These are phyloP conservation scores for Diaporthe vaccinii DNA, from an alignment of 2,329 filamentous ascomycete species.

Conservation along the genomic window DNA sequence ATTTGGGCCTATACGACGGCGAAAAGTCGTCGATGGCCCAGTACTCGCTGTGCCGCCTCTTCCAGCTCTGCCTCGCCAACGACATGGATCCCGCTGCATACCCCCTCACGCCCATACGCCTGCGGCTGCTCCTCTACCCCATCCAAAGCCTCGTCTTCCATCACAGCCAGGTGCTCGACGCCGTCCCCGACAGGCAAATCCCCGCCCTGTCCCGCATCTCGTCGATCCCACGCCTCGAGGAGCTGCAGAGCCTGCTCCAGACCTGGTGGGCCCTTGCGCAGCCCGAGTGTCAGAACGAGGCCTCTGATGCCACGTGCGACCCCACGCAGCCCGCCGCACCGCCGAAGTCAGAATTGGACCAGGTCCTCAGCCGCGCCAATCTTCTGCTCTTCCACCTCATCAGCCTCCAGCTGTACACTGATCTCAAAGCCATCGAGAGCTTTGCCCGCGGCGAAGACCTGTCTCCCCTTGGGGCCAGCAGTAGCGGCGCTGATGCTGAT, in stretches of 20 bases:
- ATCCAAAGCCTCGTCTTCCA: conserved; percentile 2
- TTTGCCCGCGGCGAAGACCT: conserved; percentile 4
- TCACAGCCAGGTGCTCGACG: neutral
- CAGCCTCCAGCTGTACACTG: neutral
- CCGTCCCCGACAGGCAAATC: neutral
- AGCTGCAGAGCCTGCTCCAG: conserved; percentile 3
- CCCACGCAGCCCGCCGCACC: neutral
- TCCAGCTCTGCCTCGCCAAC: conserved; percentile 1
- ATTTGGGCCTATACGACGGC: neutral
- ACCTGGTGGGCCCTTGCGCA: neutral
- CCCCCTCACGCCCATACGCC: neutral
- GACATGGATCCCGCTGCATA: neutral
- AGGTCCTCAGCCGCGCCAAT: neutral
- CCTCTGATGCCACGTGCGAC: neutral
- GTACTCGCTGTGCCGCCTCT: neutral
- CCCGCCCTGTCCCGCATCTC: neutral
- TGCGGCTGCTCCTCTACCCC: neutral
- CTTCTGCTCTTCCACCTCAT: neutral
- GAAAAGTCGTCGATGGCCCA: neutral
- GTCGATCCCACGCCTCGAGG: neutral
- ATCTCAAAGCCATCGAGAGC: neutral
- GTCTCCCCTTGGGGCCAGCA: neutral
- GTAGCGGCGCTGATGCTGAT: neutral
- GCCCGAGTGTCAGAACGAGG: neutral
- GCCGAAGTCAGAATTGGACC: neutral